A percentile compares a stretch with the other conserved stretches of the same genome.
Evolutionary conservation across 352 stramenopile species (phyloP).

Genomic region (Phytopythium montanum): DNA sequence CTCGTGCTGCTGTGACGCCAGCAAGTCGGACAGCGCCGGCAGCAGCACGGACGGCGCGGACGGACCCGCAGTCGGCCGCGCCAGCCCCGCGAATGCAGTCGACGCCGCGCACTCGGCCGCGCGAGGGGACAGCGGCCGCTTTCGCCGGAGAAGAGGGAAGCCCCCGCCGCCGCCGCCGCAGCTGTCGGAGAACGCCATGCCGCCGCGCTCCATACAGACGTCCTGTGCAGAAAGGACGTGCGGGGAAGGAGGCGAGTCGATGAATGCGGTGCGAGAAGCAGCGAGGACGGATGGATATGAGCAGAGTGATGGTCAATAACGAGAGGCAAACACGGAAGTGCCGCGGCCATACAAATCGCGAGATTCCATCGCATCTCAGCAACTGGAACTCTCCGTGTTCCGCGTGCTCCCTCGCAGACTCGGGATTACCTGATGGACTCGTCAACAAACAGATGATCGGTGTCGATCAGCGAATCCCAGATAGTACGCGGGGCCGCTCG

Average conservation of each 20-base stretch:
- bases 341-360: conserved; percentile 2
- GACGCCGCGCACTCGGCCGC: not conserved
- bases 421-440: not conserved
- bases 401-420: conserved; percentile 16
- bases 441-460: not conserved
- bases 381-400: conserved; percentile 24
- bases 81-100: not conserved
- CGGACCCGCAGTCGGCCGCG: not conserved
- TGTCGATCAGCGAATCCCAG: conserved; percentile 1
- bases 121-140: conserved; percentile 33
- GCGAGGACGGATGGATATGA: not conserved
- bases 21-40: conserved; percentile 36
- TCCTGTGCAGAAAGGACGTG: not conserved
- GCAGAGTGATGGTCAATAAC: conserved; percentile 3
- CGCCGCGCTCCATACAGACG: not conserved
- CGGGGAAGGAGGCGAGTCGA: conserved; percentile 12
- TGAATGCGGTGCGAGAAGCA: too few species aligned
- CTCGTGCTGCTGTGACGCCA: conserved; percentile 25
- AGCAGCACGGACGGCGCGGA: conserved; percentile 30
- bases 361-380: conserved; percentile 7
- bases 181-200: conserved; percentile 18
- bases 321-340: not conserved
- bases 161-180: too few species aligned
- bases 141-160: conserved; percentile 34
- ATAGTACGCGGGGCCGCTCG: conserved; percentile 19